These are phyloP conservation scores for Candida alai DNA, from an alignment of 805 yeast genomes.

Conservation along the genomic window DNA sequence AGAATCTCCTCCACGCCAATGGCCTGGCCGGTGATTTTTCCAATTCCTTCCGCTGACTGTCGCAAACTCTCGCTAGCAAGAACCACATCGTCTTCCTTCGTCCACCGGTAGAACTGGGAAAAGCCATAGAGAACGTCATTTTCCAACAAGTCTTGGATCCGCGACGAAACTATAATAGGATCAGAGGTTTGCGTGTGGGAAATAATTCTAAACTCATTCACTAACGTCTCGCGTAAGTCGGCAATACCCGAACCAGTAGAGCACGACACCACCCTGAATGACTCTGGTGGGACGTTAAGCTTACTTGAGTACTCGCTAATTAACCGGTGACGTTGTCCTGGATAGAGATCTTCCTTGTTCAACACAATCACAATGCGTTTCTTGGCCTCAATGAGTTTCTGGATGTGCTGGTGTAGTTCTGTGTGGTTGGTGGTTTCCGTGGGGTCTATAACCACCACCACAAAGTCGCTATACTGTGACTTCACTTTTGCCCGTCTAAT, in stretches of 20 bases:
- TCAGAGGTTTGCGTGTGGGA: conserved; percentile 50
- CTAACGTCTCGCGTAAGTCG: conserved; percentile 39
- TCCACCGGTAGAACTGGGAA: conserved; percentile 52
- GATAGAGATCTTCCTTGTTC: conserved; percentile 56
- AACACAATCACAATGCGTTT: conserved; percentile 43
- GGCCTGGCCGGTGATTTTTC: conserved; percentile 85
- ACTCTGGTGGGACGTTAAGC: conserved; percentile 12
- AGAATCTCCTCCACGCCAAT: conserved; percentile 87
- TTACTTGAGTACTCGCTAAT: conserved; percentile 6
- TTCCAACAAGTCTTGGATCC: conserved; percentile 71
- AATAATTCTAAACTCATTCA: conserved; percentile 43
- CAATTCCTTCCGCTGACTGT: conserved; percentile 79
- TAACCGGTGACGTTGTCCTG: conserved; percentile 17
- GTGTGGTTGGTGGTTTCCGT: conserved; percentile 36
- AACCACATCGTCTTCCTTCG: conserved; percentile 63
- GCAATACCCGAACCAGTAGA: conserved; percentile 51
- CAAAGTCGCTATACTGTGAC: conserved; percentile 60
- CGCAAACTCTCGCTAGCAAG: conserved; percentile 74
- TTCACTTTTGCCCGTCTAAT: conserved; percentile 68
- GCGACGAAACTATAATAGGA: conserved; percentile 68
- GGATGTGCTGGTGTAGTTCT: conserved; percentile 10
- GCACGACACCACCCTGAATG: conserved; percentile 54
- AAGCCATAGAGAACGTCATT: conserved; percentile 77
- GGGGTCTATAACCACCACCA: conserved; percentile 50
- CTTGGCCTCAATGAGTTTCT: conserved; percentile 14